Evolutionary conservation across 495 filamentous ascomycete species (phyloP).

Genomic region (Lasiosphaeris hirsuta): DNA sequence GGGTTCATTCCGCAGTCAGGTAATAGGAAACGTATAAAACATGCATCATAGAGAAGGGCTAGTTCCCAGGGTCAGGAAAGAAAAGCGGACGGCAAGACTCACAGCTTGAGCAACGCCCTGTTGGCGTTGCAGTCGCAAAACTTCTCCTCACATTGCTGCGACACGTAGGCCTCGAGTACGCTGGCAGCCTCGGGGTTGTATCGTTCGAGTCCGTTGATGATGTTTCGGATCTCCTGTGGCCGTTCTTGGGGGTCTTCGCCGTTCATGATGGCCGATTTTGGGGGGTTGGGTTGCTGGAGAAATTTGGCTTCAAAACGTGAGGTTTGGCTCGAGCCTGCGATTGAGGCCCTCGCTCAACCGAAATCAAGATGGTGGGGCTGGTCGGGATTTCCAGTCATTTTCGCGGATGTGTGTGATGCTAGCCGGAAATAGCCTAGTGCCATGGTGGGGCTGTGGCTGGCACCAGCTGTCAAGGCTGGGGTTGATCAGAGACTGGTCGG

Average conservation of each 20-base stretch:
- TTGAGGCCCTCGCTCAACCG: conserved; percentile 10
- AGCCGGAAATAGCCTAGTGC: conserved; percentile 24
- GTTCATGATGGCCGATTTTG: conserved; percentile 45
- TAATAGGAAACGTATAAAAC: conserved; percentile 97
- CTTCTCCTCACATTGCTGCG: conserved; percentile 89
- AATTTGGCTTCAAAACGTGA: conserved; percentile 7
- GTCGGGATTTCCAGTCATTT: conserved; percentile 22
- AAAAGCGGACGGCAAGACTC: conserved; percentile 44
- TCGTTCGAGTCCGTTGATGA: conserved; percentile 91
- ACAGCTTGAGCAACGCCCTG: conserved; percentile 95
- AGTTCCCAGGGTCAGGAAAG: conserved; percentile 3
- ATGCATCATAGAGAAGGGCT: conserved; percentile 59
- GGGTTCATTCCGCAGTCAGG: conserved; percentile 56
- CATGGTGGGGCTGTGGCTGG: not conserved
- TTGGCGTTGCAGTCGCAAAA: conserved; percentile 96
- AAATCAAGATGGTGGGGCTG: conserved; percentile 29
- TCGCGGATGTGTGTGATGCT: conserved; percentile 23
- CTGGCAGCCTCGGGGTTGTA: conserved; percentile 98
- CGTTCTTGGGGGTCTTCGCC: conserved; percentile 60
- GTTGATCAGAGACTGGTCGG: not conserved
- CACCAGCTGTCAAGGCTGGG: conserved; percentile 1
- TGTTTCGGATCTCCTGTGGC: conserved; percentile 84
- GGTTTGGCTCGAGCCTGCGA: conserved; percentile 21
- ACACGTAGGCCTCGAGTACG: conserved; percentile 92
- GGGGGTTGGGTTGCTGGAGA: conserved; percentile 20